A percentile compares a stretch with the other conserved stretches of the same genome.
phyloP scores from a whole-genome alignment of 179 eudicot species.

The Spergularia azorica region DNA sequence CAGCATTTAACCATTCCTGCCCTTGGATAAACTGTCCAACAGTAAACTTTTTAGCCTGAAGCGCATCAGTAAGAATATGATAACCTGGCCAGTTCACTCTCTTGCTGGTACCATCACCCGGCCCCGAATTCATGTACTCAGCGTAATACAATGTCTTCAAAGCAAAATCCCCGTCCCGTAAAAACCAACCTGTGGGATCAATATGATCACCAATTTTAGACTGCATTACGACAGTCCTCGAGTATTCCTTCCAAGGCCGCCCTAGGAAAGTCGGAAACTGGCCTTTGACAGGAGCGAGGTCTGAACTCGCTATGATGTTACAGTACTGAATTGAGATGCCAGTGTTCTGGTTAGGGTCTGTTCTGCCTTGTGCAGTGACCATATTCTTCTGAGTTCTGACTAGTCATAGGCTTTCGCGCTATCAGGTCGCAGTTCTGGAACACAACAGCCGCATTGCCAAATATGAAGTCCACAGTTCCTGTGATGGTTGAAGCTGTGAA shows the following conservation, averaged over 20 bases:
- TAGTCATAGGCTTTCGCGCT: conserved; percentile 17
- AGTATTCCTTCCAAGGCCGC: conserved; percentile 32
- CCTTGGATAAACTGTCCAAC: conserved; percentile 31
- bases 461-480: conserved; percentile 38
- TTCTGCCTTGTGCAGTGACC: conserved; percentile 39
- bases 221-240: conserved; percentile 34
- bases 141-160: conserved; percentile 27
- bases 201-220: conserved; percentile 24
- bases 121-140: conserved; percentile 29
- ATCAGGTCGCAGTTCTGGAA: conserved; percentile 29
- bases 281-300: conserved; percentile 19
- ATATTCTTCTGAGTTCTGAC: conserved; percentile 23
- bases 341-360: conserved; percentile 32
- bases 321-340: conserved; percentile 29
- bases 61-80: conserved; percentile 18
- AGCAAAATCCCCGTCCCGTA: conserved; percentile 28
- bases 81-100: conserved; percentile 31
- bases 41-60: conserved; percentile 28
- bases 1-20: conserved; percentile 43
- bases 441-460: conserved; percentile 33
- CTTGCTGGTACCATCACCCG: conserved; percentile 21
- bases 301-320: conserved; percentile 15
- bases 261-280: conserved; percentile 30
- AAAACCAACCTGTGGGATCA: conserved; percentile 25
- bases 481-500: conserved; percentile 14